Evolutionary conservation across 306 rosid genomes (phyloP), one percentile per base, ranked within the genome.

Genomic region (Sicyos baderoa): DNA sequence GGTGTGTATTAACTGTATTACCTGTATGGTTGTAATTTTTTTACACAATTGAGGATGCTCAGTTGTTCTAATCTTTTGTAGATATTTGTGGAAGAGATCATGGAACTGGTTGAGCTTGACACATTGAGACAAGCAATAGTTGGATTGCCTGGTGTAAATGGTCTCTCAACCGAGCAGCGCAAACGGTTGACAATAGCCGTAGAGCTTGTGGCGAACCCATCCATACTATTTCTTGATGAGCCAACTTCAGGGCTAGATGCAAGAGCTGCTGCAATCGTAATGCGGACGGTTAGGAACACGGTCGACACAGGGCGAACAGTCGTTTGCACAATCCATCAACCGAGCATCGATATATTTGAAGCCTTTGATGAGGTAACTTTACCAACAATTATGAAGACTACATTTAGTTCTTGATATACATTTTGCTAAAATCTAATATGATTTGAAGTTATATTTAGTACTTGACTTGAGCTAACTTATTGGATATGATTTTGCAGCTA

Each of bases 191-290:
- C 88, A 2, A 84, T 84, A 29, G 88, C 88, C 12, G 80, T 81
- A 21, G 86, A 84, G 73, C 78, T 84, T 45, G 84, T 84, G 17
- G 85, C 88, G 0, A 84, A 84, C 70, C 88, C 88, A 5, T 81
- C 88, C 32, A 81, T 84, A 42, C 73, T 81, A 68, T 84, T 84
- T 53, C 81, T 84, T 81, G 88, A 81, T 54, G 88, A 84, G 61
- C 88, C 84, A 57, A 84, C 88, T 71, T 76, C 88, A n/a, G 88
- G 88, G 1, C 69, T 84, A 25, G 88, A 84, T 77, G 88, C 88
- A 55, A 81, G 88, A 74, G 85, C 88, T 15, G 88, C 84, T 13
- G 88, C 85, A 56, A 84, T 84, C 56, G 85, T 81, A 44, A 84
- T 81, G 86, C 79, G 87, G 54, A 76, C 87, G 15, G 87, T 84